These are phyloP conservation scores for Grosmannia serpens DNA, from an alignment of 2,329 filamentous ascomycete genomes.

Conservation along the genomic window DNA sequence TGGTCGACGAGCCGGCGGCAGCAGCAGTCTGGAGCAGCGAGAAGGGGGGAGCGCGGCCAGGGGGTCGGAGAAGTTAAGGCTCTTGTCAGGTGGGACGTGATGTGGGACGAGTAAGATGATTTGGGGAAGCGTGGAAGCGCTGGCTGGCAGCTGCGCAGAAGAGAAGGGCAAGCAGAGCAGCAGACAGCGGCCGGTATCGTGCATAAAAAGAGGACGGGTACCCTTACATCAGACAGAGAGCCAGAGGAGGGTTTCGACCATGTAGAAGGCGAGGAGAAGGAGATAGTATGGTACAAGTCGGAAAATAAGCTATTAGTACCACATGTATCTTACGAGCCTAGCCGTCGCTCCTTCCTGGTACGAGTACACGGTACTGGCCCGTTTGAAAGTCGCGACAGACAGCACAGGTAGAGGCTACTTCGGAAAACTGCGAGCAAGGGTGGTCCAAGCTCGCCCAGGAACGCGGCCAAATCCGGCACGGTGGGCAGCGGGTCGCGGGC, in stretches of 20 bases:
- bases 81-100: not conserved
- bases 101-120: slow-evolving; percentile 1
- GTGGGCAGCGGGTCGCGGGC: not conserved
- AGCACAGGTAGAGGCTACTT: not conserved
- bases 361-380: not conserved
- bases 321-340: not conserved
- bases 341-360: not conserved
- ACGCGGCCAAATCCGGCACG: slow-evolving; percentile 5
- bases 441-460: not conserved
- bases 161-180: not conserved
- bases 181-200: not conserved
- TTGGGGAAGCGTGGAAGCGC: not conserved
- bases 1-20: not conserved
- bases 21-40: not conserved
- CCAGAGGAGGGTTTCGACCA: too few relatives aligned
- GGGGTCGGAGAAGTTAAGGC: not conserved
- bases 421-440: not conserved
- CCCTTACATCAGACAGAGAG: too few relatives aligned
- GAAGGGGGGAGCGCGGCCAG: not conserved
- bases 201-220: not conserved
- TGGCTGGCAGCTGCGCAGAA: not conserved
- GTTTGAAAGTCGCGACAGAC: not conserved
- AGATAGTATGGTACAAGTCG: not conserved
- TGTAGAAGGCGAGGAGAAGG: not conserved
- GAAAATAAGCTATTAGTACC: not conserved